Base-by-base conservation (phyloP, 2,329 filamentous ascomycete species). In the Xylariaceae sp. region DNA sequence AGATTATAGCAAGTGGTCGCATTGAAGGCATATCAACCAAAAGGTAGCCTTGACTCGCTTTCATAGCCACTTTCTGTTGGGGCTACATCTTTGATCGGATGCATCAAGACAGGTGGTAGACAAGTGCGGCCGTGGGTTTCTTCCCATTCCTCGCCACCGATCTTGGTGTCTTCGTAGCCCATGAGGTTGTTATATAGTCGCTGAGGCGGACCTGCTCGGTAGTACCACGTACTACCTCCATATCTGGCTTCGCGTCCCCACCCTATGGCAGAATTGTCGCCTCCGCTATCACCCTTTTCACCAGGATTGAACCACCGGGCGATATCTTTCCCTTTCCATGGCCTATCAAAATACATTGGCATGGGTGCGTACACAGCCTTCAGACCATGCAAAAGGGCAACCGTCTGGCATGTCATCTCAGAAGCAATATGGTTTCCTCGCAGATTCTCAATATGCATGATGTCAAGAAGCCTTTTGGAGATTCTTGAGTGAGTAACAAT, bases 361-460 rank as follows among this genome's bases (percentile, higher is more conserved):
- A 92, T 89, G 9, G 89, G 89, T 9, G 85, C 88, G 65, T 87
- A 90, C 3, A 91, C 86, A 4, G 87, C 85, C 73, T 93, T 93
- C 42, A 92, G 77, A 5, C 90, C 89, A 67, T 94, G 88, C 58
- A 91, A 82, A 15, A 93, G 78, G 0, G 88, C 84, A 21, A 87
- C 82, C 0, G 87, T 87, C 50, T 88, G 85, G 0, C 88, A 84
- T 55, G 86, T 88, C 88, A 93, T 92, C 68, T 93, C 89, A 0
- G 88, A 89, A 53, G 87, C 88, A 64, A 92, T 85, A 66, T 91
- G 88, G 64, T 88, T 87, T 58, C 88, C 87, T 11, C 82, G 79
- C 58, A 87, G 77, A 47, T 89, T 89, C 69, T 92, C 90, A 27
- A 84, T 80, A 66, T 93, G 88, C 88, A 92, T 92, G 57, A 86